Evolutionary conservation across 1,284 basidiomycete species (phyloP).

Genomic region (Malassezia nana): DNA sequence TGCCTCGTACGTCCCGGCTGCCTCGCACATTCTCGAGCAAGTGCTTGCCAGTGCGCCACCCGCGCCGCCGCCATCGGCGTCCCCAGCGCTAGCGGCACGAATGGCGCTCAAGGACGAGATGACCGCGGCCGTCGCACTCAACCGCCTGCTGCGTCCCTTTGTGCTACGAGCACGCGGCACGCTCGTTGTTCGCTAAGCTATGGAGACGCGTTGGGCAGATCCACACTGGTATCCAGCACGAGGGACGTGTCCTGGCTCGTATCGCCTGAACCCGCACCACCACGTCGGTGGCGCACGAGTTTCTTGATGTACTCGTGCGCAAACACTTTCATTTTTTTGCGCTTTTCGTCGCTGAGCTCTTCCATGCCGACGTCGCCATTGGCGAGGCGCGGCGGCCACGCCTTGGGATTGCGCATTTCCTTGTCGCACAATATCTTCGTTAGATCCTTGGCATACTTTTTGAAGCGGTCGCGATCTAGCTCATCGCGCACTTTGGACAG

Average conservation of each 20-base stretch:
- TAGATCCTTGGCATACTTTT: conserved; percentile 90
- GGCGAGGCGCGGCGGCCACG: conserved; percentile 52
- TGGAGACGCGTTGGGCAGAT: background rate
- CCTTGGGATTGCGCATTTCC: conserved; percentile 63
- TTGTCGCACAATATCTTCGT: conserved; percentile 75
- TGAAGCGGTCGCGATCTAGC: conserved; percentile 77
- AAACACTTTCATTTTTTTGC: conserved; percentile 81
- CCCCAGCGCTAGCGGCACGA: conserved; percentile 8
- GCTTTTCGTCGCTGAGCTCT: conserved; percentile 69
- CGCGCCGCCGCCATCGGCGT: background rate
- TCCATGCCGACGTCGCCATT: conserved; percentile 13
- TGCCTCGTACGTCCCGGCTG: background rate
- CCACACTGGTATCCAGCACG: background rate
- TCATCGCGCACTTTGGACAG: conserved; percentile 79
- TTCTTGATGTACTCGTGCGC: conserved; percentile 63
- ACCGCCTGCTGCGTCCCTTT: conserved; percentile 7
- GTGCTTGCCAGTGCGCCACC: conserved; percentile 1
- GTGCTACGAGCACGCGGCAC: conserved; percentile 3
- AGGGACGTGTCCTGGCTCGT: conserved; percentile 1
- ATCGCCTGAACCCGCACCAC: background rate
- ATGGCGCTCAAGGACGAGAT: conserved; percentile 1
- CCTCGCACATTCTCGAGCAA: background rate
- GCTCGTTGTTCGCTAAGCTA: conserved; percentile 2
- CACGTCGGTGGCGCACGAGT: conserved; percentile 20
- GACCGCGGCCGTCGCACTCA: background rate